Percentiles rank a stretch among this genome's conserved stretches.
These are phyloP conservation scores for Papiliotrema flavescens DNA, from an alignment of 1,284 basidiomycete genomes.

Conservation along the genomic window DNA sequence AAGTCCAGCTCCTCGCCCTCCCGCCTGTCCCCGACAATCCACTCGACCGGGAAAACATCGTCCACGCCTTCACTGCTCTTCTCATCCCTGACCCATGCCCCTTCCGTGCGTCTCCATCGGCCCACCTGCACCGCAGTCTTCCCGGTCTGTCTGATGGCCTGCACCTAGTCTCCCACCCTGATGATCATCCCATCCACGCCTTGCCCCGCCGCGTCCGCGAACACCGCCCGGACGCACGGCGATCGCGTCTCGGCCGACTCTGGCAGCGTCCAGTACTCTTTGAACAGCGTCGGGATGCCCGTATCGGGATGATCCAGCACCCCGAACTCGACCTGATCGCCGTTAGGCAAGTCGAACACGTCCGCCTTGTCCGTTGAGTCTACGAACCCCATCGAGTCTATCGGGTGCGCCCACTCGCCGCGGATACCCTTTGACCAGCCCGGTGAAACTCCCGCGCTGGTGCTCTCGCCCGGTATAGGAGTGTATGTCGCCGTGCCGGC, in stretches of 20 bases:
- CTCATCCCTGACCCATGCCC: neutral
- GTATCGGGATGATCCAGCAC: conserved; percentile 11
- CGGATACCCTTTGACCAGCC: conserved; percentile 2
- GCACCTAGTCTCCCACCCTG: conserved; percentile 4
- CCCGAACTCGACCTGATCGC: conserved; percentile 13
- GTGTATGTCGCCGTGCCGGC: conserved; percentile 6
- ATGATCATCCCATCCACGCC: conserved; percentile 1
- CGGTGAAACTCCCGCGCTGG: neutral
- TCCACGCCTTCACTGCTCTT: neutral
- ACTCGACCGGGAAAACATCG: neutral
- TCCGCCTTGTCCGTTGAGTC: conserved; percentile 8
- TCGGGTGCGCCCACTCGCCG: conserved; percentile 12
- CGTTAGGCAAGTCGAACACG: conserved; percentile 6
- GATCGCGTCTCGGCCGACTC: neutral
- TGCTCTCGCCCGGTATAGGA: neutral
- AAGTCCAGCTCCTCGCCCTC: neutral
- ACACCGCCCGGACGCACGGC: neutral
- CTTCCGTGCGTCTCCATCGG: neutral
- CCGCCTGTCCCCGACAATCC: neutral
- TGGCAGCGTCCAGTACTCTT: conserved; percentile 12
- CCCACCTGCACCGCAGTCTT: neutral
- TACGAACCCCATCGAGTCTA: conserved; percentile 10
- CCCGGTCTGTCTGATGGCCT: conserved; percentile 6
- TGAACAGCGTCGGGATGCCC: conserved; percentile 7
- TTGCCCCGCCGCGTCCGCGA: neutral